Percentiles rank a stretch among this genome's conserved stretches.
phyloP scores from a whole-genome alignment of 2,329 filamentous ascomycete genomes.

The Botryosphaeria agaves region DNA sequence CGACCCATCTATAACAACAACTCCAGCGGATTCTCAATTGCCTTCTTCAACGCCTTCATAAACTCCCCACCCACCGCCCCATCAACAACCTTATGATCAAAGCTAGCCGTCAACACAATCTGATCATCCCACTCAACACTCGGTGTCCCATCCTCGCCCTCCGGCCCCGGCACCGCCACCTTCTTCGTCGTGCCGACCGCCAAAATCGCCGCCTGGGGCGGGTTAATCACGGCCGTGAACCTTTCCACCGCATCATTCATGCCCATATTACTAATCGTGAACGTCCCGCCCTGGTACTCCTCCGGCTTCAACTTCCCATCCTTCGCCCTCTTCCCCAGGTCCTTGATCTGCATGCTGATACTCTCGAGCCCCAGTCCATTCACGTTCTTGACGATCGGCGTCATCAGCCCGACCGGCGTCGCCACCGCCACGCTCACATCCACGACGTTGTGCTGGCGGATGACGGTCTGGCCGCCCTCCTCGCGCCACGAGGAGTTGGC shows the following conservation, averaged over 20 bases:
- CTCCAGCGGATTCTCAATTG: constrained; percentile 91
- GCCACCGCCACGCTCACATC: constrained; percentile 94
- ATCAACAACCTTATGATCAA: constrained; percentile 98
- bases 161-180: constrained; percentile 74
- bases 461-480: constrained; percentile 56
- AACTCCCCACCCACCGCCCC: constrained; percentile 93
- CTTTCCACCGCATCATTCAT: constrained; percentile 95
- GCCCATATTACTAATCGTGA: constrained; percentile 99
- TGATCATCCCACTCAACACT: constrained; percentile 85
- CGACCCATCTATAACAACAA: constrained; percentile 55
- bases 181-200: constrained; percentile 91
- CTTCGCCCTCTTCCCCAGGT: constrained; percentile 86
- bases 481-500: constrained; percentile 90
- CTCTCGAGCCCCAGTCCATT: constrained; percentile 71
- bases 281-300: constrained; percentile 96
- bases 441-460: constrained; percentile 84
- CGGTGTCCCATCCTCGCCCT: constrained; percentile 65
- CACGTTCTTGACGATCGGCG: constrained; percentile 85
- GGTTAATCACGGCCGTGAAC: constrained; percentile 98
- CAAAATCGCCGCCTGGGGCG: constrained; percentile 87
- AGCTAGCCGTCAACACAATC: constrained; percentile 86
- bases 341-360: constrained; percentile 84
- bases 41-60: constrained; percentile 94
- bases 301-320: constrained; percentile 99
- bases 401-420: constrained; percentile 87